These are phyloP conservation scores for Phellinidium pouzarii DNA, from an alignment of 1,284 basidiomycete species.

Conservation along the genomic window DNA sequence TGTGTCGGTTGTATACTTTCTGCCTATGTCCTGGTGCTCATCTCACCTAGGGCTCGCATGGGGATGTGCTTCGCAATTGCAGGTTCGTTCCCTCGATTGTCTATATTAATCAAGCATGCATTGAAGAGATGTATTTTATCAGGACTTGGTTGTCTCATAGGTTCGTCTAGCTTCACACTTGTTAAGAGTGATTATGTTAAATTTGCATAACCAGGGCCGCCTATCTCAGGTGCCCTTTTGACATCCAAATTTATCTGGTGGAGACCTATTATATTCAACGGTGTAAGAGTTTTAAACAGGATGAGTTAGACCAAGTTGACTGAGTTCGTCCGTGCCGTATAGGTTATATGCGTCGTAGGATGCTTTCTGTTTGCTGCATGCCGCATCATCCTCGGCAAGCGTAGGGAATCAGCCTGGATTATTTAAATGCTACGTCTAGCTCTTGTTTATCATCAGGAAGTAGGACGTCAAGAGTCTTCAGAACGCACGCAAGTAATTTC, in stretches of 20 bases:
- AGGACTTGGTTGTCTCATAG: constrained; percentile 14
- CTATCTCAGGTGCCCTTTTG: constrained; percentile 15
- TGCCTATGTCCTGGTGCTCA: background rate
- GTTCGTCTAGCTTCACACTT: background rate
- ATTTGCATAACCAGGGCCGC: constrained; percentile 5
- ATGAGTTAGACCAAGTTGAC: background rate
- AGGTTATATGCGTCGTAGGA: background rate
- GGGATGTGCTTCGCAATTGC: constrained; percentile 18
- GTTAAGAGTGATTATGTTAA: background rate
- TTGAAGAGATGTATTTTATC: background rate
- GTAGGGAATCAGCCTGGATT: too few relatives aligned
- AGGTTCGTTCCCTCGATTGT: background rate
- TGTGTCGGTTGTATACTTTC: background rate
- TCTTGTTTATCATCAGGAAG: too few relatives aligned
- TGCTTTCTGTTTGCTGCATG: too few relatives aligned
- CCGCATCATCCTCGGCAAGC: too few relatives aligned
- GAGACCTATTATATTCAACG: constrained; percentile 15
- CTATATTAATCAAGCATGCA: background rate
- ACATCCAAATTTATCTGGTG: constrained; percentile 15
- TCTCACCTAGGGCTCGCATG: constrained; percentile 6
- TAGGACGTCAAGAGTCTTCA: too few relatives aligned
- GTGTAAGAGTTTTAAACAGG: too few relatives aligned
- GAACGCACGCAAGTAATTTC: too few relatives aligned
- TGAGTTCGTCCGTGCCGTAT: background rate
- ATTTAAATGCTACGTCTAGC: too few relatives aligned